phyloP scores from a whole-genome alignment of 441 rosid genomes.

The Aquilaria agallochum region DNA sequence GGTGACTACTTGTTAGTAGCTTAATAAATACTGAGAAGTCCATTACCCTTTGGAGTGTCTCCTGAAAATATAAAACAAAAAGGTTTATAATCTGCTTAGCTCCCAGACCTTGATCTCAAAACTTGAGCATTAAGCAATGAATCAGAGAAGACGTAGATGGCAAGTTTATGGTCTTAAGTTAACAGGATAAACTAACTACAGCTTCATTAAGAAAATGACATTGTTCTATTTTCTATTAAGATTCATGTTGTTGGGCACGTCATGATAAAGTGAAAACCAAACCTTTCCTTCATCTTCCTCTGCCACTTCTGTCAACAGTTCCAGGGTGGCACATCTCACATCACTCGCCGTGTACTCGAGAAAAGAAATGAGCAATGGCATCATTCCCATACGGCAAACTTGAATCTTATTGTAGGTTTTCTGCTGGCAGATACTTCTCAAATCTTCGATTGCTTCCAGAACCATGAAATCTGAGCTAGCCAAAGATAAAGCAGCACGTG shows the following conservation, averaged over 20 bases:
- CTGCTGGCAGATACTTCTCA: conserved; percentile 57
- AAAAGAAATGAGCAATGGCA: conserved; percentile 55
- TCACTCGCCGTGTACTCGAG: conserved; percentile 44
- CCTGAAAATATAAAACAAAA: conserved; percentile 33
- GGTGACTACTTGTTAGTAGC: conserved; percentile 66
- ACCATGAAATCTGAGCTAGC: conserved; percentile 71
- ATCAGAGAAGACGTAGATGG: too few species aligned
- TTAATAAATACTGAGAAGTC: conserved; percentile 44
- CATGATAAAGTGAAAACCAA: conserved; percentile 12
- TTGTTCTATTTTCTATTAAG: too few species aligned
- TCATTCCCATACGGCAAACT: conserved; percentile 47
- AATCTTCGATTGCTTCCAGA: conserved; percentile 60
- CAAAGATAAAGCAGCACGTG: conserved; percentile 62
- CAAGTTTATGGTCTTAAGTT: too few species aligned
- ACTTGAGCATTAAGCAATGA: background rate
- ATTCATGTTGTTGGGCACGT: too few species aligned
- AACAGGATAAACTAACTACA: too few species aligned
- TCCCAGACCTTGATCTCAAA: background rate
- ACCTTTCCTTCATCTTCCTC: conserved; percentile 66
- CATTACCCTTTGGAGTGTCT: conserved; percentile 45
- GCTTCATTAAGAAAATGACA: too few species aligned
- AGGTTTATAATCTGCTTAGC: too few species aligned
- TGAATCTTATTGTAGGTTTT: conserved; percentile 46
- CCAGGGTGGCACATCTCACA: conserved; percentile 57
- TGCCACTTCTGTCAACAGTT: conserved; percentile 48